Evolutionary conservation across 352 stramenopile species (phyloP), one percentile per base, ranked within the genome.

Genomic region (Phytopythium aichiense): DNA sequence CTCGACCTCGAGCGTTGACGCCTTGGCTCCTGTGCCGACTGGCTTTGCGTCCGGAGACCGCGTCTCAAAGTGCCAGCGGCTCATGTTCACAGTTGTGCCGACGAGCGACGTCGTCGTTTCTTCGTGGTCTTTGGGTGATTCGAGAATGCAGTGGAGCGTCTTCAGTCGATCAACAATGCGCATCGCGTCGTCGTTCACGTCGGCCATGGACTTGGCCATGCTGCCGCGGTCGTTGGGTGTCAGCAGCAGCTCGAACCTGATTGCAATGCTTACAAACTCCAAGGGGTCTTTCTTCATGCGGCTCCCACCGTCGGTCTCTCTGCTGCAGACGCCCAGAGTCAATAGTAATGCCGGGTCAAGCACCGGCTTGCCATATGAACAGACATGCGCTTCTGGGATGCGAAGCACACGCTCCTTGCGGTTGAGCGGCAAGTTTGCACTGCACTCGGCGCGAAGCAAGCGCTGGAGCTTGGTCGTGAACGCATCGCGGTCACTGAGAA

Each of bases 201-300:
- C 45, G 13, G 38, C 33, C 9, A 87, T 22, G 7, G 77, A 71
- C 7, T 67, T 64, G 22, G 65, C 70, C 9, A 87, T 54, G 23
- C 62, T 77, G 1, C 67, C 73, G 22, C 71, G 51, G 56, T 84
- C 77, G 52, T 78, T 80, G 40, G 80, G 72, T 16, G 71, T 58
- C 25, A 90, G 50, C 13, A 52, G 65, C 5, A 88, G 42, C 23
- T 71, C 64, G 46, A 90, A 90, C 0, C 66, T 61, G 28, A 85
- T 53, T n/a, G 72, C 28, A 33, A 74, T 57, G 45, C 57, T 62
- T 12, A 70, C 66, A 53, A 61, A 50, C n/a, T 61, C 63, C 7
- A 79, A 40, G 13, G 63, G 23, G 7, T 71, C 54, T 3, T 33
- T 53, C 6, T 11, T 42, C 22, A 46, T 61, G 18, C 54, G 35